Evolutionary conservation across 1,284 basidiomycete species (phyloP).

Genomic region (Leccinum pachyderme): DNA sequence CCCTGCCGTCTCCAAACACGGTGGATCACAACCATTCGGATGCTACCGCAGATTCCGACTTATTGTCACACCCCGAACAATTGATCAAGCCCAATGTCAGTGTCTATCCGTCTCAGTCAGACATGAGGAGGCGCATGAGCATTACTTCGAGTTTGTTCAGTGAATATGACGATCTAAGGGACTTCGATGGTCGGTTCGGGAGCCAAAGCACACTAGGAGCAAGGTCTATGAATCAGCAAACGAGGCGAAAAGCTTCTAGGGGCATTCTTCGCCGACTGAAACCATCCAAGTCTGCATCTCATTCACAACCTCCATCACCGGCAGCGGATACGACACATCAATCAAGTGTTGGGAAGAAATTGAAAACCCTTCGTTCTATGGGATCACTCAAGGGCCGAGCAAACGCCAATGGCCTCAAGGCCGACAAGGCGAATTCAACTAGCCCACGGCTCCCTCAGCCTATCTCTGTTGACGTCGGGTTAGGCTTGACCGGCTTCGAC

Average conservation of each 20-base stretch:
- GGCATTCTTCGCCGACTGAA: constrained; percentile 65
- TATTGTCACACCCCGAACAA: constrained; percentile 29
- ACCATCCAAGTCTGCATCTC: constrained; percentile 38
- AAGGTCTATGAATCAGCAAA: constrained; percentile 36
- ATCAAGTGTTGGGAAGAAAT: constrained; percentile 44
- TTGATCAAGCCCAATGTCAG: constrained; percentile 33
- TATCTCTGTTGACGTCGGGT: constrained; percentile 51
- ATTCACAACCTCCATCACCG: constrained; percentile 42
- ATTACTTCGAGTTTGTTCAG: constrained; percentile 66
- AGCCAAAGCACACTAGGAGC: constrained; percentile 69
- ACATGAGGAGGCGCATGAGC: constrained; percentile 53
- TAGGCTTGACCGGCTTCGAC: constrained; percentile 57
- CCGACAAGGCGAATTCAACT: constrained; percentile 37
- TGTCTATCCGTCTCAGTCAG: constrained; percentile 38
- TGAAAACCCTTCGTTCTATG: constrained; percentile 77
- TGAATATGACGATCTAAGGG: constrained; percentile 80
- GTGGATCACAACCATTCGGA: constrained; percentile 22
- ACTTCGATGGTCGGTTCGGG: constrained; percentile 81
- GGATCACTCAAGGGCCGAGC: constrained; percentile 64
- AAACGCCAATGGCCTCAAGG: constrained; percentile 25
- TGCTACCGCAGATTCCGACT: constrained; percentile 23
- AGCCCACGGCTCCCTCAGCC: constrained; percentile 54
- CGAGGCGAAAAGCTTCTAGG: constrained; percentile 55
- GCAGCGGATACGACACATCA: constrained; percentile 37
- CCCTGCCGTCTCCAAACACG: constrained; percentile 37